Conservation (phyloP, 163 green algal species). For the Prototheca cutis region DNA sequence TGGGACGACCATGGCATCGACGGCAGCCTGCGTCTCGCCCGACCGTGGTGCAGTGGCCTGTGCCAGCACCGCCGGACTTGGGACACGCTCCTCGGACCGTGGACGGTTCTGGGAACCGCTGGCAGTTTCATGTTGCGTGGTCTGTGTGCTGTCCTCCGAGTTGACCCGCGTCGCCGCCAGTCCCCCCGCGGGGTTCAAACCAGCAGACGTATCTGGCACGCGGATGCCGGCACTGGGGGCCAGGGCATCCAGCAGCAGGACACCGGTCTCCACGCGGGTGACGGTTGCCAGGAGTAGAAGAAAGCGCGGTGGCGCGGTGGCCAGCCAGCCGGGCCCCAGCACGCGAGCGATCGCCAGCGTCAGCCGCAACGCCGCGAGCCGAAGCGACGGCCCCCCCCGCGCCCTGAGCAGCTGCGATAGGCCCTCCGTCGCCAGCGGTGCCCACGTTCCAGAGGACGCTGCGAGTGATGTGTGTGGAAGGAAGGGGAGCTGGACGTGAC, state of each 20-base stretch:
- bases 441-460: conserved; percentile 22
- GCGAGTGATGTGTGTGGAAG: not conserved
- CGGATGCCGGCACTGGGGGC: conserved; percentile 7
- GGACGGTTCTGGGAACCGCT: no score
- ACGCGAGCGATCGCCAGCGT: conserved; percentile 34
- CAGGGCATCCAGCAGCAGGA: conserved; percentile 32
- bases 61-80: no score
- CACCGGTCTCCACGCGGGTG: conserved; percentile 17
- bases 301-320: conserved; percentile 13
- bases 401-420: conserved; percentile 38
- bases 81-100: no score
- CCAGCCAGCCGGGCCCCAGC: conserved; percentile 36
- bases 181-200: no score
- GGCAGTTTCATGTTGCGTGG: no score
- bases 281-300: conserved; percentile 26
- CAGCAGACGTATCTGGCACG: no score
- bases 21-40: no score
- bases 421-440: conserved; percentile 26
- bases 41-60: no score
- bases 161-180: no score
- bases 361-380: conserved; percentile 42
- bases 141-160: no score
- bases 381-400: conserved; percentile 29
- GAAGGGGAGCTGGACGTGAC: no score
- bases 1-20: no score